Conservation (phyloP, 176 grass and related monocot species). For the Oryza nivara region DNA sequence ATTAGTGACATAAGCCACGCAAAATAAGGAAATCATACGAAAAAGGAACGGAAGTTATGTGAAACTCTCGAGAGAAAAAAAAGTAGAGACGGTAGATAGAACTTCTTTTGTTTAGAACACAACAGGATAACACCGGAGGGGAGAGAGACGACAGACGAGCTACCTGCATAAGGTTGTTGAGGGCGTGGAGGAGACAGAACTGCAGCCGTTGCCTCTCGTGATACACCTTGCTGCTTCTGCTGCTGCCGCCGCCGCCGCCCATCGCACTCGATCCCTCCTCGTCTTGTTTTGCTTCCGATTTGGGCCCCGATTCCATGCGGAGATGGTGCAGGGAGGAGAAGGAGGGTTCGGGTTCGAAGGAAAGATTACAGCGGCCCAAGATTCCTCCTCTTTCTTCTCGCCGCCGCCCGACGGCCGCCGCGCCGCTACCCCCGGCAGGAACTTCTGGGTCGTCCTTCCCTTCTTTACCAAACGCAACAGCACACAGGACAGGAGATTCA, state of each 20-base stretch:
- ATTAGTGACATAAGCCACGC: neutral
- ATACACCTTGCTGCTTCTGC: constrained; percentile 42
- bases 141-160: neutral
- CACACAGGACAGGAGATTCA: neutral
- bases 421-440: neutral
- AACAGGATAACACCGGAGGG: neutral
- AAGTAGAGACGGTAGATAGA: neutral
- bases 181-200: constrained; percentile 88
- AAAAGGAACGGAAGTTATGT: neutral
- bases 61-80: neutral
- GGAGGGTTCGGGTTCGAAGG: neutral
- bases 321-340: neutral
- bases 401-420: constrained; percentile 20
- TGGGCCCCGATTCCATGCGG: constrained; percentile 37
- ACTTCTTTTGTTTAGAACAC: neutral
- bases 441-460: neutral
- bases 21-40: neutral
- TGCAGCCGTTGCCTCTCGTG: constrained; percentile 85
- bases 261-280: constrained; percentile 15
- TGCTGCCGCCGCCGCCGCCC: neutral
- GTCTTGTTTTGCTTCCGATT: constrained; percentile 29
- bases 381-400: neutral
- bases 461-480: neutral
- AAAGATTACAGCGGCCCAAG: neutral
- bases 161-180: constrained; percentile 97